Percentiles rank a stretch among this genome's conserved stretches.
phyloP scores from a whole-genome alignment of 345 rosid genomes.

The sweet orange (Citrus sinensis) region DNA sequence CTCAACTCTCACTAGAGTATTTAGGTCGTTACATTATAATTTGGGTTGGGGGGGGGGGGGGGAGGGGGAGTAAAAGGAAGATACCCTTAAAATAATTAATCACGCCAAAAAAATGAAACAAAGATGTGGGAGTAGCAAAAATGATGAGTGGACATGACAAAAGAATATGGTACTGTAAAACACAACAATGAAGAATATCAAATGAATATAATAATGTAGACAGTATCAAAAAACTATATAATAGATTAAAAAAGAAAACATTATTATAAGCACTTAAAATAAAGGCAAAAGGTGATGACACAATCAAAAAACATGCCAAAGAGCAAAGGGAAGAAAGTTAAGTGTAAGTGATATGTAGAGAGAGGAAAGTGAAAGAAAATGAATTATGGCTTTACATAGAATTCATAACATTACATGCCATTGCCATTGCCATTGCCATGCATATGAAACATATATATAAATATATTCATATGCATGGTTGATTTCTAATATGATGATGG shows the following conservation, averaged over 20 bases:
- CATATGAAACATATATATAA: not conserved
- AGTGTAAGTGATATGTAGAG: not conserved
- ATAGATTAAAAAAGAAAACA: not conserved
- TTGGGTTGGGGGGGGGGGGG: too few relatives aligned
- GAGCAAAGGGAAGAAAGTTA: not conserved
- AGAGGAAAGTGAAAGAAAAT: not conserved
- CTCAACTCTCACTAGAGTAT: too few relatives aligned
- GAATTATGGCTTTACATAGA: not conserved
- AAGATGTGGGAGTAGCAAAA: not conserved
- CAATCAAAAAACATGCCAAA: not conserved
- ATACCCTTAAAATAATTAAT: not conserved
- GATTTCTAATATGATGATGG: not conserved
- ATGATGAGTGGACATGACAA: not conserved
- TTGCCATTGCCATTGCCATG: constrained; percentile 1
- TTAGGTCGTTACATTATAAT: too few relatives aligned
- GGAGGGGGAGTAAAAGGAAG: too few relatives aligned
- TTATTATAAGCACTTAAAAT: not conserved
- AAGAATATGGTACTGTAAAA: not conserved
- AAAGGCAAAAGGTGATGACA: not conserved
- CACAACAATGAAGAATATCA: not conserved
- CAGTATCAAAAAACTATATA: not conserved
- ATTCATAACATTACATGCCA: not conserved
- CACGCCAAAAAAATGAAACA: not conserved
- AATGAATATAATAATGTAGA: not conserved
- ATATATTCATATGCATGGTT: constrained; percentile 2